Conservation (phyloP, 257 asterid genomes). For the Henckelia pumila region DNA sequence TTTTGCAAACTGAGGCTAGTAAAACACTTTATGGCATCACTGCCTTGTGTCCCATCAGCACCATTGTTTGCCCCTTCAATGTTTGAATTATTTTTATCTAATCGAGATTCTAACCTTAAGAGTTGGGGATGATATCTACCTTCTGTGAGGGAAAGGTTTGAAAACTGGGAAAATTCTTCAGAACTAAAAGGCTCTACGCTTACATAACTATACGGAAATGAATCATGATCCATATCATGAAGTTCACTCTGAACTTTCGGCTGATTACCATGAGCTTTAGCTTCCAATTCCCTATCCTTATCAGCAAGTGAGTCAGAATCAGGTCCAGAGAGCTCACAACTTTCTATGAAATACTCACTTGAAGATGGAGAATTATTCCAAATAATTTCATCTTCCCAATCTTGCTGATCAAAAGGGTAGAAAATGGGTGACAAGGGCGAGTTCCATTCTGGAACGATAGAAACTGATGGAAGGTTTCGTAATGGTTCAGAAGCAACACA, state of each 20-base stretch:
- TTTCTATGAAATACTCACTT: conserved; percentile 54
- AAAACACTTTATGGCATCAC: conserved; percentile 63
- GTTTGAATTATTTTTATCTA: conserved; percentile 36
- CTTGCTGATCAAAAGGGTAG: conserved; percentile 84
- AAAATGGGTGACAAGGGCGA: conserved; percentile 44
- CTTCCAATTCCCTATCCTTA: conserved; percentile 37
- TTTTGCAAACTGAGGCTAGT: conserved; percentile 69
- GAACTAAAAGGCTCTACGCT: conserved; percentile 72
- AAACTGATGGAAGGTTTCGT: conserved; percentile 40
- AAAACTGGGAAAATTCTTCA: conserved; percentile 26
- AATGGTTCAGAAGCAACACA: conserved; percentile 67
- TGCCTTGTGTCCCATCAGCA: conserved; percentile 37
- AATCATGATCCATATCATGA: conserved; percentile 38
- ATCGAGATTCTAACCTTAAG: conserved; percentile 69
- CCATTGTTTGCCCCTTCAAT: conserved; percentile 42
- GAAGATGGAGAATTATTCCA: conserved; percentile 77
- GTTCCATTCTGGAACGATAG: conserved; percentile 43
- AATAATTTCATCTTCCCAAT: conserved; percentile 93
- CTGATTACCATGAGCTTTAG: conserved; percentile 27
- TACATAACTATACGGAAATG: conserved; percentile 38
- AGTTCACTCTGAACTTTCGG: conserved; percentile 41
- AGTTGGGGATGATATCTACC: conserved; percentile 76
- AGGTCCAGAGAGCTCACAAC: conserved; percentile 85
- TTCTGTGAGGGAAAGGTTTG: conserved; percentile 28
- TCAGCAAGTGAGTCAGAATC: conserved; percentile 62